A percentile compares a stretch with the other conserved stretches of the same genome.
Conservation (phyloP, 2,329 filamentous ascomycete species). For the Pezicula carpinea region DNA sequence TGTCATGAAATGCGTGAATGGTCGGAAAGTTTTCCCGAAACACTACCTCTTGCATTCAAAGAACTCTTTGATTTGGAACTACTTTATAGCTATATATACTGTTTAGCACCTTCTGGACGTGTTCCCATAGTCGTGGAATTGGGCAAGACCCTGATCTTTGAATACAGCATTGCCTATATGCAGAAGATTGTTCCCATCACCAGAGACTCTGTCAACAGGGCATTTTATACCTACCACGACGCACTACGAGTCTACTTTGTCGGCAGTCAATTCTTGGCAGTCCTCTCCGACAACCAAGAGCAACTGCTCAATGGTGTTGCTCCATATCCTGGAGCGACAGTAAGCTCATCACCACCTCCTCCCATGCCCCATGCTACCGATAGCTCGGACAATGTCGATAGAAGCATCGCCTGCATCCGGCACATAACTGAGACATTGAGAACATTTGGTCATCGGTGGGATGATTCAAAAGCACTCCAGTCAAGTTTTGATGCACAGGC, state of each 20-base stretch:
- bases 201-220: constrained; percentile 50
- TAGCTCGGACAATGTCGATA: constrained; percentile 46
- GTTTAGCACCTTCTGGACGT: constrained; percentile 74
- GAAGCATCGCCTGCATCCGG: constrained; percentile 51
- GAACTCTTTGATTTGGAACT: constrained; percentile 83
- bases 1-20: constrained; percentile 75
- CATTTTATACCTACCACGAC: constrained; percentile 82
- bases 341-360: constrained; percentile 44
- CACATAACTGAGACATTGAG: constrained; percentile 48
- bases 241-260: constrained; percentile 79
- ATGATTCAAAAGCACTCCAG: constrained; percentile 48
- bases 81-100: constrained; percentile 86
- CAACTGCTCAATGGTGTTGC: constrained; percentile 42
- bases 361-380: constrained; percentile 39
- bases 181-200: constrained; percentile 67
- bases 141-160: constrained; percentile 76
- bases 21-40: constrained; percentile 70
- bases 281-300: constrained; percentile 54
- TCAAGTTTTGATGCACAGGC: constrained; percentile 43
- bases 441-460: constrained; percentile 57
- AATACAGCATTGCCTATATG: constrained; percentile 80
- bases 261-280: constrained; percentile 58
- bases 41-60: constrained; percentile 59
- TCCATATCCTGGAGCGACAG: constrained; percentile 21
- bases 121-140: constrained; percentile 71